Conservation (phyloP, 1,284 basidiomycete species). For the Peniophora sp. region DNA sequence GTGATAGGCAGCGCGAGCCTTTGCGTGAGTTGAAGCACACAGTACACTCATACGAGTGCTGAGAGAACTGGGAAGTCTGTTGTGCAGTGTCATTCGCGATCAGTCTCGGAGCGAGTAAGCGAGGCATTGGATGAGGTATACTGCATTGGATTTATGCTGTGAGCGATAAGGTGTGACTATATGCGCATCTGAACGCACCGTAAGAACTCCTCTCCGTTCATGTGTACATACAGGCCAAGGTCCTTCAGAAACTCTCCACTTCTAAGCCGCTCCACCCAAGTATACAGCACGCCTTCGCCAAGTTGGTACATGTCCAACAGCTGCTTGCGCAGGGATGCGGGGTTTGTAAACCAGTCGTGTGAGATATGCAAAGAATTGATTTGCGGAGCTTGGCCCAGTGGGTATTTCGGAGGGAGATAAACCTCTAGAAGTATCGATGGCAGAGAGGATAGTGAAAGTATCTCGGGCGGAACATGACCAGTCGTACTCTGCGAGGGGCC, state of each 20-base stretch:
- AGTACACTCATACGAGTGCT: slow-evolving; percentile 55
- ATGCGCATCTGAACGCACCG: slow-evolving; percentile 28
- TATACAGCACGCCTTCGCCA: slow-evolving; percentile 54
- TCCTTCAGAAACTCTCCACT: slow-evolving; percentile 50
- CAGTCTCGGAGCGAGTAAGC: slow-evolving; percentile 40
- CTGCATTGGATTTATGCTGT: slow-evolving; percentile 26
- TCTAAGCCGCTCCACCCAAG: slow-evolving; percentile 63
- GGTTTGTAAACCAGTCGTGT: slow-evolving; percentile 50
- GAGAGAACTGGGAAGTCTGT: slow-evolving; percentile 44
- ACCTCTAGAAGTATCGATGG: slow-evolving; percentile 58
- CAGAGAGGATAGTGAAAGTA: slow-evolving; percentile 32
- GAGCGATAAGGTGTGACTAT: slow-evolving; percentile 6
- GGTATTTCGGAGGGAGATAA: slow-evolving; percentile 50
- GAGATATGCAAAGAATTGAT: slow-evolving; percentile 48
- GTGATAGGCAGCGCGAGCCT: slow-evolving; percentile 58
- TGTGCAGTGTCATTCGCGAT: slow-evolving; percentile 38
- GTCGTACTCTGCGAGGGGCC: neutral
- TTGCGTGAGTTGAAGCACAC: slow-evolving; percentile 66
- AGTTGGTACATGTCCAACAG: slow-evolving; percentile 51
- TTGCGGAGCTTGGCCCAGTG: slow-evolving; percentile 40
- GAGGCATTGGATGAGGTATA: slow-evolving; percentile 48
- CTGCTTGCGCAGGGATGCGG: slow-evolving; percentile 26
- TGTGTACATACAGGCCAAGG: slow-evolving; percentile 22
- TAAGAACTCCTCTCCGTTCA: slow-evolving; percentile 26
- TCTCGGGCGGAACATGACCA: no score